Evolutionary conservation across 176 grass and related monocot genomes (phyloP).

Genomic region (Ensete ventricosum): DNA sequence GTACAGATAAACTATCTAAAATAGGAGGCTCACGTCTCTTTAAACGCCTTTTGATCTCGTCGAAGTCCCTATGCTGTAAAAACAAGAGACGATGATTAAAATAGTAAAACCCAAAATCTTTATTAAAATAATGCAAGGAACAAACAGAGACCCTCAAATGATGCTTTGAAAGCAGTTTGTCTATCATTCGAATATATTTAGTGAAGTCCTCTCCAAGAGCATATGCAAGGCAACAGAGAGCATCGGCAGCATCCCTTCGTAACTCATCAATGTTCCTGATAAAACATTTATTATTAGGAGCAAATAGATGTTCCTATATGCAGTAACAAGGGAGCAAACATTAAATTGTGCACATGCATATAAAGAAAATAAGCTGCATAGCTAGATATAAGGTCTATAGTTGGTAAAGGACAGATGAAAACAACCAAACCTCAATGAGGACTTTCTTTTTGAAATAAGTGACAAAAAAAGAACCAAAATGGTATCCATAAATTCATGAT

Average conservation of each 20-base stretch:
- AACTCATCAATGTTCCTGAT: slow-evolving; percentile 81
- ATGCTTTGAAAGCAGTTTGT: slow-evolving; percentile 86
- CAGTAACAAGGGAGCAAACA: neutral
- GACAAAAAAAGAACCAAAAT: neutral
- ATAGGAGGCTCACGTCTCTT: slow-evolving; percentile 47
- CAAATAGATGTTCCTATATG: neutral
- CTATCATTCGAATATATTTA: slow-evolving; percentile 77
- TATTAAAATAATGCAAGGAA: neutral
- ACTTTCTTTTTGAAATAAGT: neutral
- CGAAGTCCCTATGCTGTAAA: slow-evolving; percentile 81
- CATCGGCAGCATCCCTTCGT: slow-evolving; percentile 81
- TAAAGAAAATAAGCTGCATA: neutral
- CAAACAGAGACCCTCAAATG: slow-evolving; percentile 53
- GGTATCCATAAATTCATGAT: too few species aligned
- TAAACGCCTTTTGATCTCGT: slow-evolving; percentile 66
- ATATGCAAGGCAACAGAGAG: slow-evolving; percentile 90
- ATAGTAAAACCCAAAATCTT: neutral
- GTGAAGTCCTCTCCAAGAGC: slow-evolving; percentile 88
- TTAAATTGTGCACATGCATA: neutral
- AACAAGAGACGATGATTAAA: slow-evolving; percentile 23
- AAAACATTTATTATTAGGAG: neutral
- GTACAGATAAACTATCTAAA: slow-evolving; percentile 54
- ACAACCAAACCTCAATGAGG: neutral
- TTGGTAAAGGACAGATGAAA: neutral
- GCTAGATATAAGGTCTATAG: neutral